Evolutionary conservation across 306 rosid species (phyloP).

Genomic region (Ceratonia siliqua): DNA sequence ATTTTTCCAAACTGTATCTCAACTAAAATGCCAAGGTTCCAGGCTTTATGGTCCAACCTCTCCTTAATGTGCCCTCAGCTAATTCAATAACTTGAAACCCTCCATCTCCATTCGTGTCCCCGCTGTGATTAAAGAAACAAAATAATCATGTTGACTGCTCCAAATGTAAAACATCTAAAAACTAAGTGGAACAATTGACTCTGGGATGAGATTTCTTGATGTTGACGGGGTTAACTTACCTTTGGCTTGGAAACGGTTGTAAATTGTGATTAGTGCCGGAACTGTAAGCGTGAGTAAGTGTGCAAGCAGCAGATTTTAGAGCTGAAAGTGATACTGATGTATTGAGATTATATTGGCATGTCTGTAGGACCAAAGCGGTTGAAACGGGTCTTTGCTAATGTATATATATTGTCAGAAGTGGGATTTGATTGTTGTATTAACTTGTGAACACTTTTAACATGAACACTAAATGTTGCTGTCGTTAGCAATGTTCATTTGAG

Average conservation of each 20-base stretch:
- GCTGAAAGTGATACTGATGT: slow-evolving; percentile 26
- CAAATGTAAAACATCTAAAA: slow-evolving; percentile 30
- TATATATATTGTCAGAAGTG: background rate
- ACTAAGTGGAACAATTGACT: slow-evolving; percentile 25
- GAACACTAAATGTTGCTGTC: no score
- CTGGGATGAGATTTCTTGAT: slow-evolving; percentile 23
- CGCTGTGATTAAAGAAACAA: background rate
- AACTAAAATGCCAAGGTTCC: no score
- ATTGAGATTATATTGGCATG: slow-evolving; percentile 20
- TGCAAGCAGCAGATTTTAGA: slow-evolving; percentile 26
- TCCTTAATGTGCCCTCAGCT: no score
- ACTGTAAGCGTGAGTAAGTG: slow-evolving; percentile 24
- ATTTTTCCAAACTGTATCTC: no score
- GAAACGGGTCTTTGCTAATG: slow-evolving; percentile 30
- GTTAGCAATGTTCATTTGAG: background rate
- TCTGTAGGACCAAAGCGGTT: slow-evolving; percentile 33
- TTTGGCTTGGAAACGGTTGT: slow-evolving; percentile 23
- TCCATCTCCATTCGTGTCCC: no score
- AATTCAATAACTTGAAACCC: no score
- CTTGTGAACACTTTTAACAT: no score
- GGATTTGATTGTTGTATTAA: no score
- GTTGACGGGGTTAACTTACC: slow-evolving; percentile 21
- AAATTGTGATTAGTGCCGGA: slow-evolving; percentile 16
- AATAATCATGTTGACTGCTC: slow-evolving; percentile 29
- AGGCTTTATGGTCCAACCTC: no score